Evolutionary conservation across 1,139 yeast species (phyloP).

Genomic region (Pichia sp.): DNA sequence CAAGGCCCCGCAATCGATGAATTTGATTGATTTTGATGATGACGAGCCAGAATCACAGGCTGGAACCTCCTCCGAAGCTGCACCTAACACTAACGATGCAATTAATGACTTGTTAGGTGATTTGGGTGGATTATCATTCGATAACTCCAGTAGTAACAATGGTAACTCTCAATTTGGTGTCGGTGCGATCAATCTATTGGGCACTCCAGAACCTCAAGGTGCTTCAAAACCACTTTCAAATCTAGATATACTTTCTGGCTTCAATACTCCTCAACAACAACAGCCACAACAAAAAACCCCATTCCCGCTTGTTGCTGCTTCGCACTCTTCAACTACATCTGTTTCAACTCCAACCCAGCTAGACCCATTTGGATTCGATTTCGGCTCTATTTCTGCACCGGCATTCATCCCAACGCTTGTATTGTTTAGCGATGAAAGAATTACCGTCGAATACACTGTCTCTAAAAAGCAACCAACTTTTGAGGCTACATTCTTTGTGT

Average conservation of each 20-base stretch:
- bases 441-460: slow-evolving; percentile 53
- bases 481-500: slow-evolving; percentile 43
- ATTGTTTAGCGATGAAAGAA: slow-evolving; percentile 43
- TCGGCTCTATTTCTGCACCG: slow-evolving; percentile 31
- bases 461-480: slow-evolving; percentile 34
- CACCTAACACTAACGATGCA: slow-evolving; percentile 40
- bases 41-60: slow-evolving; percentile 35
- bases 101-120: slow-evolving; percentile 69
- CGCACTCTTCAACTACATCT: slow-evolving; percentile 6
- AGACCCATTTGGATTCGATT: slow-evolving; percentile 51
- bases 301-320: slow-evolving; percentile 5
- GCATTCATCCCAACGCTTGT: slow-evolving; percentile 26
- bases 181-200: slow-evolving; percentile 37
- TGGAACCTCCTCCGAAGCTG: slow-evolving; percentile 9
- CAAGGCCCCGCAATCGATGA: slow-evolving; percentile 35
- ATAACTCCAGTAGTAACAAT: slow-evolving; percentile 17
- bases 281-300: slow-evolving; percentile 1
- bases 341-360: slow-evolving; percentile 25
- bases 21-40: slow-evolving; percentile 70
- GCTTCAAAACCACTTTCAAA: slow-evolving; percentile 13
- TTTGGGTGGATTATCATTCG: slow-evolving; percentile 57
- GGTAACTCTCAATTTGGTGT: slow-evolving; percentile 25
- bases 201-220: slow-evolving; percentile 25
- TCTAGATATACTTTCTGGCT: slow-evolving; percentile 19
- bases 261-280: slow-evolving; percentile 3